Conservation (phyloP, 441 rosid genomes). For the Erodium trifolium region DNA sequence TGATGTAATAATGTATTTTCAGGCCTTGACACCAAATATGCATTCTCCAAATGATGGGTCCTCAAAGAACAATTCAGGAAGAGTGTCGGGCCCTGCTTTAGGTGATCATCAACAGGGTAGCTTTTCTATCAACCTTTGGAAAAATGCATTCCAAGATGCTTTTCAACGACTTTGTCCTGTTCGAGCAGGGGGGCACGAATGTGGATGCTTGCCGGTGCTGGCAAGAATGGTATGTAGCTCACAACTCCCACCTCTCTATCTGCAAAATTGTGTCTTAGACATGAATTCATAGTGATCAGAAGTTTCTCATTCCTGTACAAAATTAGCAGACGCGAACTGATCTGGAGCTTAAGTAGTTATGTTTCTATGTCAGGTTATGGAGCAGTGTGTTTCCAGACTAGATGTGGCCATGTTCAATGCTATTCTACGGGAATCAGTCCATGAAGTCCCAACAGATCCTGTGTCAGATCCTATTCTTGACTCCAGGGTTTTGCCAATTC, state of each 20-base stretch:
- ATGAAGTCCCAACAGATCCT: slow-evolving; percentile 93
- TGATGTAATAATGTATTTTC: slow-evolving; percentile 16
- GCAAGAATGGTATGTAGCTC: slow-evolving; percentile 59
- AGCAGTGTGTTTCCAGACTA: slow-evolving; percentile 83
- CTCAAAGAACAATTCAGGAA: slow-evolving; percentile 40
- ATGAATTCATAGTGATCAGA: neutral
- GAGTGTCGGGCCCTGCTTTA: slow-evolving; percentile 29
- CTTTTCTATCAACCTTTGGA: slow-evolving; percentile 82
- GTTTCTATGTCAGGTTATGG: slow-evolving; percentile 57
- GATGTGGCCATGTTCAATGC: slow-evolving; percentile 99
- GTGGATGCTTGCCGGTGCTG: slow-evolving; percentile 75
- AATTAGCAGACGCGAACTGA: neutral
- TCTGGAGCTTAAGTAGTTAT: slow-evolving; percentile 10
- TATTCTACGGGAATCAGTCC: slow-evolving; percentile 79
- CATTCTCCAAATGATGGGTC: slow-evolving; percentile 47
- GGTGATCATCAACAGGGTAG: slow-evolving; percentile 52
- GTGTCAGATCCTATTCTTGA: slow-evolving; percentile 90
- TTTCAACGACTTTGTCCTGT: slow-evolving; percentile 93
- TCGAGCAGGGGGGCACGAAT: slow-evolving; percentile 88
- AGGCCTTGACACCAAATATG: slow-evolving; percentile 94
- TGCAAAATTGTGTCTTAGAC: neutral
- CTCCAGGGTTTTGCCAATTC: slow-evolving; percentile 75
- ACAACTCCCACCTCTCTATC: slow-evolving; percentile 11
- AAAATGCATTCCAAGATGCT: slow-evolving; percentile 86
- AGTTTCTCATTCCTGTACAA: neutral